These are phyloP conservation scores for Aulographum hederae DNA, from an alignment of 2,329 filamentous ascomycete genomes.

Conservation along the genomic window DNA sequence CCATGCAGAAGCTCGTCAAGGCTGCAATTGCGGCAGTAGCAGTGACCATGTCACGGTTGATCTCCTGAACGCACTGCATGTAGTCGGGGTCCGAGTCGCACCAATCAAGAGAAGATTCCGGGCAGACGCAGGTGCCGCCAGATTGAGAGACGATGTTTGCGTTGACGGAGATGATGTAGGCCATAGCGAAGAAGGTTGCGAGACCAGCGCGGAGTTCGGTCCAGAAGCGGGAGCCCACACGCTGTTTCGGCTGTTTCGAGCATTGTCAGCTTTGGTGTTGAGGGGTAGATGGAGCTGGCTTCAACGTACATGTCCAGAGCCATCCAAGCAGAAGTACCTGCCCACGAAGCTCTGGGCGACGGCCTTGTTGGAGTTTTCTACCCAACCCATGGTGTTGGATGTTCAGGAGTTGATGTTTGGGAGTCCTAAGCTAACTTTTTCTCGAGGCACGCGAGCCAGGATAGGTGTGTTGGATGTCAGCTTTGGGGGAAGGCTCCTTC, in stretches of 20 bases:
- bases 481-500: too few species aligned
- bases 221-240: slow-evolving; percentile 58
- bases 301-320: slow-evolving; percentile 62
- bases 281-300: too few species aligned
- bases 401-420: too few species aligned
- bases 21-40: slow-evolving; percentile 70
- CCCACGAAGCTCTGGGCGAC: slow-evolving; percentile 16
- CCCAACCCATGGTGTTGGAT: too few species aligned
- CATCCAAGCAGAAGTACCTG: slow-evolving; percentile 53
- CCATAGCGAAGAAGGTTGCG: slow-evolving; percentile 39
- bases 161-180: slow-evolving; percentile 55
- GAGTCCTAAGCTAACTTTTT: too few species aligned
- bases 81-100: slow-evolving; percentile 42
- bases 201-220: slow-evolving; percentile 71
- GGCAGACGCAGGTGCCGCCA: slow-evolving; percentile 60
- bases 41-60: slow-evolving; percentile 66
- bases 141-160: too few species aligned
- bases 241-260: too few species aligned
- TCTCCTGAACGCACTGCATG: slow-evolving; percentile 33
- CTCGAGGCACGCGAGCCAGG: too few species aligned
- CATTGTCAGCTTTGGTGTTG: too few species aligned
- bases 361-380: too few species aligned
- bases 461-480: too few species aligned
- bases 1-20: slow-evolving; percentile 62
- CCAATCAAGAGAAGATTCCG: slow-evolving; percentile 26